Evolutionary conservation across 192 early-diverging fungal genomes (phyloP), one percentile per base, ranked within the genome.

Genomic region (Coemansia guatemalensis): DNA sequence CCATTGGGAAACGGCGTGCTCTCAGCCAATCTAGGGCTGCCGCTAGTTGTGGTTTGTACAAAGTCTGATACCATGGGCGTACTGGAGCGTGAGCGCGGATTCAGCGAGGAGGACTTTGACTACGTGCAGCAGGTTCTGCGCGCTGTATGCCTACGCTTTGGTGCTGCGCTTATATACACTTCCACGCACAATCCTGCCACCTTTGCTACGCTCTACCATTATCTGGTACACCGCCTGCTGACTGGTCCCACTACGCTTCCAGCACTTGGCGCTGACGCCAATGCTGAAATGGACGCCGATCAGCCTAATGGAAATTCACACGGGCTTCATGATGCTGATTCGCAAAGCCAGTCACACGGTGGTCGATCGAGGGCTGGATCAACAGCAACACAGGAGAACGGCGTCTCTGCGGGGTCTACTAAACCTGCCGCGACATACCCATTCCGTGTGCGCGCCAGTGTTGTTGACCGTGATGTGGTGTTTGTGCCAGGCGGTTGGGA

Each of bases 401-500:
- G 54, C 3, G 35, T 30, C n/a, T 24, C 56, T 22, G 41, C 20
- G 17, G 23, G 12, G 20, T 24, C 23, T 20, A n/a, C 58, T 1
- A 32, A 44, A 33, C 21, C 47, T 20, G 2, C 59, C 8, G 71
- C 69, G 20, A 35, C 67, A 5, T 89, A 85, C 53, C 76, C 82
- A 8, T 93, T 90, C 75, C 83, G 78, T 24, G 58, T 84, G 47
- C 85, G 88, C 3, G 88, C 94, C 1, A 87, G 93, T 53, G 88
- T 94, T 4, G 87, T 96, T 33, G 95, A 96, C 48, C 88, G 94
- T 39, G 92, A 95, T 61, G 80, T 83, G 29, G 91, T 96, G 29
- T 79, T 93, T 71, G 90, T 98, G 33, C 96, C 96, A 8, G 75
- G 89, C 30, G 96, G 96, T 14, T 98, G 94, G 96, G 96, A 98